Conservation (phyloP, 1,139 yeast species). For the Suhomyces bokatorum region DNA sequence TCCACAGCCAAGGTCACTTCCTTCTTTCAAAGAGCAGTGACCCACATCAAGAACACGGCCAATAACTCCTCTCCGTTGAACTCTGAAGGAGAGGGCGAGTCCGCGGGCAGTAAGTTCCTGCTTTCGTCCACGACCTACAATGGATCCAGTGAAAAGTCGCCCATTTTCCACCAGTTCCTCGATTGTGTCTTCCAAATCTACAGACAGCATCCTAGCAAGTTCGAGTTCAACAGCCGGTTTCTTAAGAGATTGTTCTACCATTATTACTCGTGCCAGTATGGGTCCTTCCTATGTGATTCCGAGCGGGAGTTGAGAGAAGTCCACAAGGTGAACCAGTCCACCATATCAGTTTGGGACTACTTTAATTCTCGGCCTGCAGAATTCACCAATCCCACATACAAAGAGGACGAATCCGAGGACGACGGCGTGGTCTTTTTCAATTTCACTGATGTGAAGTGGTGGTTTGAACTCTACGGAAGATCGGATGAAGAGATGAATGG, state of each 20-base stretch:
- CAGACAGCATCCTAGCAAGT: constrained; percentile 66
- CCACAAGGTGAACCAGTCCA: constrained; percentile 42
- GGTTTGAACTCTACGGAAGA: constrained; percentile 83
- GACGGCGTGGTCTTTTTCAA: constrained; percentile 65
- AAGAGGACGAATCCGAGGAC: constrained; percentile 37
- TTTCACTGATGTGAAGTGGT: constrained; percentile 70
- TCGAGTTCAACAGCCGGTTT: constrained; percentile 89
- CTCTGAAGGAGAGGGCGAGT: constrained; percentile 7
- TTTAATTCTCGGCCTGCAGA: constrained; percentile 76
- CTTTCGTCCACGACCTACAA: constrained; percentile 28
- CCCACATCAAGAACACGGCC: constrained; percentile 44
- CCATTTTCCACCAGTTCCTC: constrained; percentile 89
- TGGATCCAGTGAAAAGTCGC: constrained; percentile 62
- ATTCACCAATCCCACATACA: constrained; percentile 58
- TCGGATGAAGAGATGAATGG: constrained; percentile 81
- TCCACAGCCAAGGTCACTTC: constrained; percentile 22
- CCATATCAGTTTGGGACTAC: constrained; percentile 92
- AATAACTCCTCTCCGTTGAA: constrained; percentile 18
- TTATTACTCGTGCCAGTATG: constrained; percentile 91
- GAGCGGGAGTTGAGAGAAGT: constrained; percentile 56
- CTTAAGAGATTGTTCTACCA: constrained; percentile 82
- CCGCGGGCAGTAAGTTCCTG: constrained; percentile 14
- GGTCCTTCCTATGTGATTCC: constrained; percentile 77
- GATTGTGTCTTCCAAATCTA: constrained; percentile 84
- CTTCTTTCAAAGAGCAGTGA: constrained; percentile 45